Evolutionary conservation across 176 grass and related monocot species (phyloP).

Genomic region (Bromus sterilis): DNA sequence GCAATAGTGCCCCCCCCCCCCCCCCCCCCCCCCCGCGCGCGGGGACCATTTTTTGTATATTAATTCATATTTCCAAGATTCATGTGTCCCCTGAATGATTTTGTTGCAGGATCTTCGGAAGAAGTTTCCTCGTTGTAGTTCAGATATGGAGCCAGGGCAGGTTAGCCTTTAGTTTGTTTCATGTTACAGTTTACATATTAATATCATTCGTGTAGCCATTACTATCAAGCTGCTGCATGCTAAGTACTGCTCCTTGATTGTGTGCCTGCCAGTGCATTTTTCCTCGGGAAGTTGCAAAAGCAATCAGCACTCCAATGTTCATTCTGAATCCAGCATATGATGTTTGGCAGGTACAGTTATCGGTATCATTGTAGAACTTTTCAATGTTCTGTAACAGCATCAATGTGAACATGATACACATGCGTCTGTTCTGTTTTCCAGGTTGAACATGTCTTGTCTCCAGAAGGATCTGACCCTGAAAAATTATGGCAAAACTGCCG

Average conservation of each 20-base stretch:
- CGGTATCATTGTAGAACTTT: not conserved
- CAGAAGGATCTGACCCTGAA: constrained; percentile 53
- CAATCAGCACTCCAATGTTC: constrained; percentile 61
- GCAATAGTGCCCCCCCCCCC: accelerated
- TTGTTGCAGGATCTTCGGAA: constrained; percentile 51
- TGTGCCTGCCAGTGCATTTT: constrained; percentile 51
- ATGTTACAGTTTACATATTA: not conserved
- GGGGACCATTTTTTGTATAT: not conserved
- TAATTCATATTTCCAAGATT: not conserved
- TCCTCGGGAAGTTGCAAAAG: constrained; percentile 64
- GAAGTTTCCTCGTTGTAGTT: constrained; percentile 36
- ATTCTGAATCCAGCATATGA: constrained; percentile 92
- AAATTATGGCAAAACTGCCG: constrained; percentile 61
- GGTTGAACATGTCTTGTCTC: constrained; percentile 75
- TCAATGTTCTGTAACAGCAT: not conserved
- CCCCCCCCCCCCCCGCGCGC: no score
- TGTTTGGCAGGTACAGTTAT: constrained; percentile 71
- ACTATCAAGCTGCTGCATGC: not conserved
- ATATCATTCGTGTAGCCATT: not conserved
- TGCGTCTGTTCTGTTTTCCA: constrained; percentile 11
- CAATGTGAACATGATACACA: not conserved
- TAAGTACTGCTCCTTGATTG: constrained; percentile 3
- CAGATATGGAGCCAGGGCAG: constrained; percentile 44
- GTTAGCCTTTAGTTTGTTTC: constrained; percentile 1
- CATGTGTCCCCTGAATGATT: not conserved